Conservation (phyloP, 805 yeast genomes). For the Candida michaelii region DNA sequence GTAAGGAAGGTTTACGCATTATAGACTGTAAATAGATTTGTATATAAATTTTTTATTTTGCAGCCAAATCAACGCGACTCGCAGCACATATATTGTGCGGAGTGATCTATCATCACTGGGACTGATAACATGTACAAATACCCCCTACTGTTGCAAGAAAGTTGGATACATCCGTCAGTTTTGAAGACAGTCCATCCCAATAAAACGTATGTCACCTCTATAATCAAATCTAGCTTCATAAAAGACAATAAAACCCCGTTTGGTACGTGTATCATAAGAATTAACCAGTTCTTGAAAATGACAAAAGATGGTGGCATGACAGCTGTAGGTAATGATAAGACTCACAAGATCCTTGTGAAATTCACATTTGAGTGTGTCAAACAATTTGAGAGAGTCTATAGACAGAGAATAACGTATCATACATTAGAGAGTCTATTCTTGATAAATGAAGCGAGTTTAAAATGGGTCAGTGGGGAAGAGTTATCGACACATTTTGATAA, state of each 20-base stretch:
- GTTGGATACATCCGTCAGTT: constrained; percentile 23
- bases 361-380: constrained; percentile 29
- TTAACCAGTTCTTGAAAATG: constrained; percentile 24
- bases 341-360: constrained; percentile 28
- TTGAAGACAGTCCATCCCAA: constrained; percentile 8
- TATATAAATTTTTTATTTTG: too few species aligned
- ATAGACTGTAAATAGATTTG: neutral
- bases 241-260: constrained; percentile 9
- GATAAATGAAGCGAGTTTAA: constrained; percentile 27
- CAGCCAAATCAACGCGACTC: too few species aligned
- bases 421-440: constrained; percentile 27
- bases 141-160: constrained; percentile 24
- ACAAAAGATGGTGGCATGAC: constrained; percentile 25
- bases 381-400: constrained; percentile 29
- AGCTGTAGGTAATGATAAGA: constrained; percentile 32
- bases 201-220: constrained; percentile 12
- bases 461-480: constrained; percentile 20
- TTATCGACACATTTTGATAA: constrained; percentile 14
- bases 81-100: too few species aligned
- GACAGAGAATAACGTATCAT: constrained; percentile 34
- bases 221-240: constrained; percentile 20
- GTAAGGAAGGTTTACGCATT: neutral
- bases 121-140: constrained; percentile 1
- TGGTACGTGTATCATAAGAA: constrained; percentile 28
- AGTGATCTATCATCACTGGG: too few species aligned